Percentiles rank a stretch among this genome's conserved stretches.
Conservation (phyloP, 2,329 filamentous ascomycete species). For the Aspergillus flavus region DNA sequence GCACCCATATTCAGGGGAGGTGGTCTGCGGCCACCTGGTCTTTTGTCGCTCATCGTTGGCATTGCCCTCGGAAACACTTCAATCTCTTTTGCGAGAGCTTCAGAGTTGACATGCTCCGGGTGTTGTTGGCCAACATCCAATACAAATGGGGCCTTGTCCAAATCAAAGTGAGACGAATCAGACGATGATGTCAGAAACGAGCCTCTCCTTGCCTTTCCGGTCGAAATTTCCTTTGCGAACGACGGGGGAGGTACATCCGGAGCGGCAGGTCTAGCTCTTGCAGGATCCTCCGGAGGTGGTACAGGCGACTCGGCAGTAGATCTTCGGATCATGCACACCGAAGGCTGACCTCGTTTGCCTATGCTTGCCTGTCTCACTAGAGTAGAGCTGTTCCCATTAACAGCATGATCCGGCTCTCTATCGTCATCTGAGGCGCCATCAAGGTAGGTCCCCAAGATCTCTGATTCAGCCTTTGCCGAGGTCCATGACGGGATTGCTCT, state of each 20-base stretch:
- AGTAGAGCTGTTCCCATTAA: slow-evolving; percentile 26
- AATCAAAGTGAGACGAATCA: slow-evolving; percentile 30
- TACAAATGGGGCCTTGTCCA: slow-evolving; percentile 38
- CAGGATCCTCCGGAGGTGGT: slow-evolving; percentile 14
- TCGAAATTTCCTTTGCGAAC: slow-evolving; percentile 19
- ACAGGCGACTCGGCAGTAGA: slow-evolving; percentile 28
- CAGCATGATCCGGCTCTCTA: slow-evolving; percentile 16
- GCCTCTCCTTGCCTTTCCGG: slow-evolving; percentile 16
- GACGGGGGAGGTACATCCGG: neutral
- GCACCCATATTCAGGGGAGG: slow-evolving; percentile 80
- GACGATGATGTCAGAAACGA: slow-evolving; percentile 26
- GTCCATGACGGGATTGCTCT: slow-evolving; percentile 72
- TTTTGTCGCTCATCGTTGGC: slow-evolving; percentile 44
- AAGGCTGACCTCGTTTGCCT: slow-evolving; percentile 45
- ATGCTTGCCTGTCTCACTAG: slow-evolving; percentile 47
- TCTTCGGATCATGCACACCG: slow-evolving; percentile 44
- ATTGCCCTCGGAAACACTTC: slow-evolving; percentile 30
- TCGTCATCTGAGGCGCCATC: slow-evolving; percentile 32
- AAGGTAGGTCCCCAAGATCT: slow-evolving; percentile 45
- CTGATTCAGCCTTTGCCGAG: slow-evolving; percentile 50
- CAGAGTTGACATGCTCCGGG: slow-evolving; percentile 17
- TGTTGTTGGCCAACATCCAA: slow-evolving; percentile 16
- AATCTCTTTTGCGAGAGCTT: slow-evolving; percentile 28
- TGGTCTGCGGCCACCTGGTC: slow-evolving; percentile 53
- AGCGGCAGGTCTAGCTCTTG: neutral